These are phyloP conservation scores for Gnomoniopsis smithogilvyi DNA, from an alignment of 2,329 filamentous ascomycete genomes.

Conservation along the genomic window DNA sequence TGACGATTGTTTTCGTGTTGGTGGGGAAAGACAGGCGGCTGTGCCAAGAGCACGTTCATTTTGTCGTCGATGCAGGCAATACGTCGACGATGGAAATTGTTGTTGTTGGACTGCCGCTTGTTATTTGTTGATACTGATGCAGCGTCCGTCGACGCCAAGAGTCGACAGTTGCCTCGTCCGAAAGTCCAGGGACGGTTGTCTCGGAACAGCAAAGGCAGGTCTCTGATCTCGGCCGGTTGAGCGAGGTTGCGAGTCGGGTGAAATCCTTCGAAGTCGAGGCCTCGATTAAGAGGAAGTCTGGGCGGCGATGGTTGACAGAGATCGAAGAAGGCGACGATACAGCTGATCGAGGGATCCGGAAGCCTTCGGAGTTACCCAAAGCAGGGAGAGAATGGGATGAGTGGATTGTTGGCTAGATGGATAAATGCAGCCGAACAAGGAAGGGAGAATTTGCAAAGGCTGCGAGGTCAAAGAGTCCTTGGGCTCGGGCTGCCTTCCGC, in stretches of 20 bases:
- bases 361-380: neutral
- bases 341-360: neutral
- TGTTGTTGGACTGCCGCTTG: neutral
- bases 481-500: neutral
- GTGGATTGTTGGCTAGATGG: too few species aligned
- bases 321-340: neutral
- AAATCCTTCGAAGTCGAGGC: neutral
- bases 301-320: neutral
- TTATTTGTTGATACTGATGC: neutral
- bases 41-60: slow-evolving; percentile 63
- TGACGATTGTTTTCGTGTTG: slow-evolving; percentile 54
- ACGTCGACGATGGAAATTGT: neutral
- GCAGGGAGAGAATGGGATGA: neutral
- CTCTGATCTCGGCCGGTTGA: slow-evolving; percentile 1
- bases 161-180: neutral
- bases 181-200: neutral
- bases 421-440: neutral
- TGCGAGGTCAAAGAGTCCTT: neutral
- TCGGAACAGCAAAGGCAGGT: neutral
- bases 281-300: neutral
- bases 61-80: slow-evolving; percentile 19
- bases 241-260: slow-evolving; percentile 5
- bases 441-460: neutral
- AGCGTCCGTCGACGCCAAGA: neutral
- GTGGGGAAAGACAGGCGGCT: slow-evolving; percentile 57